phyloP scores from a whole-genome alignment of 176 grass and related monocot genomes.

The Eleusine coracana region DNA sequence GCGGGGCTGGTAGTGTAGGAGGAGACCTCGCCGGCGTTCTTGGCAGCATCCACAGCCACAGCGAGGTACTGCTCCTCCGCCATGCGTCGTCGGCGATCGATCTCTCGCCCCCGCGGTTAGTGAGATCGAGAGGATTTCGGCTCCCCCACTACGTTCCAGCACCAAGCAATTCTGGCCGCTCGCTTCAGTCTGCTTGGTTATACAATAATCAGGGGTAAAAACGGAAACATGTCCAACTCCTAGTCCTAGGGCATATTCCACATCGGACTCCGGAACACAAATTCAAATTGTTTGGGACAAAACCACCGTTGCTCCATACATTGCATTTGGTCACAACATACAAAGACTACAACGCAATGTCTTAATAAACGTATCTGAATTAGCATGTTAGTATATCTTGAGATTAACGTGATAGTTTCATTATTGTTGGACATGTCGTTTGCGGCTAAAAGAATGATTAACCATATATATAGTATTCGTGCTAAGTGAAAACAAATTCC shows the following conservation, averaged over 20 bases:
- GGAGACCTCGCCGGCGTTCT: slow-evolving; percentile 75
- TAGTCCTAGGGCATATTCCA: not conserved
- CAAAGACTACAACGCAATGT: no score
- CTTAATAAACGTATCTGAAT: no score
- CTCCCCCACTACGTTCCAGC: not conserved
- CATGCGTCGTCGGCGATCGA: slow-evolving; percentile 35
- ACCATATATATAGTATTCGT: no score
- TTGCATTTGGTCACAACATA: no score
- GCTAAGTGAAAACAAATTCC: no score
- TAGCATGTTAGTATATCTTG: no score
- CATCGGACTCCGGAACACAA: not conserved
- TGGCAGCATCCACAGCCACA: slow-evolving; percentile 75
- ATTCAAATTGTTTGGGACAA: not conserved
- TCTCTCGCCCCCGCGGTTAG: not conserved
- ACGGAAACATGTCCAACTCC: not conserved
- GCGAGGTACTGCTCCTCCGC: slow-evolving; percentile 66
- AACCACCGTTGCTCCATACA: no score
- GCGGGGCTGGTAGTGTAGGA: not conserved
- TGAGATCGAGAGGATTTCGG: not conserved
- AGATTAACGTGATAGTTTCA: no score
- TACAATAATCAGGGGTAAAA: not conserved
- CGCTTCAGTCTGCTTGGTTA: not conserved
- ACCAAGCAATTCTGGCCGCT: slow-evolving; percentile 36
- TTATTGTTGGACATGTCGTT: no score
- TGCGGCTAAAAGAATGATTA: no score